Percentiles rank a stretch among this genome's conserved stretches.
Conservation (phyloP, 225 moss, liverwort and hornwort genomes). For the Thuidium tamariscinum region DNA sequence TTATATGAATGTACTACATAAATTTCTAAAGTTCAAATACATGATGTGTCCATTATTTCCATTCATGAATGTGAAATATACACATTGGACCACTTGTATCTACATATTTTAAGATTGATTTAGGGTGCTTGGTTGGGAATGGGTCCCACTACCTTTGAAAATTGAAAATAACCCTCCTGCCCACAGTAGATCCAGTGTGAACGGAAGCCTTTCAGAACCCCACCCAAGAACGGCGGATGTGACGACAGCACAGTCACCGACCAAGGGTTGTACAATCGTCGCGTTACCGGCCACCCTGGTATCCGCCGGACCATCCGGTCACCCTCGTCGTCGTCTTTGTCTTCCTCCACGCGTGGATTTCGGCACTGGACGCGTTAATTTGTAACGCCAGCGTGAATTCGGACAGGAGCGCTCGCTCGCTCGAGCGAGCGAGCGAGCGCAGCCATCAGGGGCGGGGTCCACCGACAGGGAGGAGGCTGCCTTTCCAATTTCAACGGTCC, state of each 20-base stretch:
- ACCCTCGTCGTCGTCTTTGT: not conserved
- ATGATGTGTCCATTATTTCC: too few species aligned
- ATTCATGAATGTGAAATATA: not conserved
- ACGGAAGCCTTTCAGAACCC: not conserved
- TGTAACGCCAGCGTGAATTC: not conserved
- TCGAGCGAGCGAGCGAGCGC: not conserved
- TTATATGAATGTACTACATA: not conserved
- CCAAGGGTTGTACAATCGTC: not conserved
- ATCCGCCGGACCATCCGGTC: not conserved
- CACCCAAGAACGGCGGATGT: not conserved
- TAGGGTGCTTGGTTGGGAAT: not conserved
- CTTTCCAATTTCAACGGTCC: not conserved
- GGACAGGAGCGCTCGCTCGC: not conserved
- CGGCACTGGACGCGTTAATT: not conserved
- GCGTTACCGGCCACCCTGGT: not conserved
- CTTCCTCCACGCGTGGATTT: not conserved
- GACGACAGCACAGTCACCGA: conserved; percentile 3
- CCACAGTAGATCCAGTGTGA: not conserved
- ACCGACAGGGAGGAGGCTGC: not conserved
- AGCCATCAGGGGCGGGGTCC: not conserved
- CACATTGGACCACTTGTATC: not conserved
- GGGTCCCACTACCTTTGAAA: not conserved
- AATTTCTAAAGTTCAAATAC: not conserved
- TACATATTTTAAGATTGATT: not conserved
- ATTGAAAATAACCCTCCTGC: not conserved